Evolutionary conservation across 805 yeast genomes (phyloP).

Genomic region (Starmerella davenportii): DNA sequence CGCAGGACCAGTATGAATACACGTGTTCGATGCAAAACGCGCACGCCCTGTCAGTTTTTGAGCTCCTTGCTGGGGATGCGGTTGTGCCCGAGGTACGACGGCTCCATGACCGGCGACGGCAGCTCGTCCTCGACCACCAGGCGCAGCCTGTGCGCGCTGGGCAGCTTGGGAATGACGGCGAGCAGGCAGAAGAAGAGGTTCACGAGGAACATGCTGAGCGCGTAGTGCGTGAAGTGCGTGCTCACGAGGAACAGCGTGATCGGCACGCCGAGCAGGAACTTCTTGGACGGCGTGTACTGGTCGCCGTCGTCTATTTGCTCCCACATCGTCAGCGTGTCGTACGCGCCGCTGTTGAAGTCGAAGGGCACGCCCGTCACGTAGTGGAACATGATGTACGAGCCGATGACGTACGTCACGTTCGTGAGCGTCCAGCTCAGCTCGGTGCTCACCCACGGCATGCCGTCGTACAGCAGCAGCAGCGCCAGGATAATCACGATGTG

Average conservation of each 20-base stretch:
- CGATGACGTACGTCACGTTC: constrained; percentile 73
- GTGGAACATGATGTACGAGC: constrained; percentile 91
- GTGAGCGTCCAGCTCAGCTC: constrained; percentile 91
- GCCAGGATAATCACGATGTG: constrained; percentile 69
- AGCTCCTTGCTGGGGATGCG: constrained; percentile 10
- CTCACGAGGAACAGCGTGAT: constrained; percentile 66
- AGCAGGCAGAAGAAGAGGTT: constrained; percentile 68
- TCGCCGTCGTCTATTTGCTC: constrained; percentile 93
- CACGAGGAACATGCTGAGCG: constrained; percentile 55
- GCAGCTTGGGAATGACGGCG: constrained; percentile 83
- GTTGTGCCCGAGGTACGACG: background rate
- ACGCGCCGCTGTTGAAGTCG: constrained; percentile 87
- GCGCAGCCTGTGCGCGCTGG: constrained; percentile 28
- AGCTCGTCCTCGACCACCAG: constrained; percentile 18
- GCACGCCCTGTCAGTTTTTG: constrained; percentile 4
- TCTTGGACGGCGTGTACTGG: constrained; percentile 91
- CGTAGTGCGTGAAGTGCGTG: constrained; percentile 81
- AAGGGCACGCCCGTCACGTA: constrained; percentile 93
- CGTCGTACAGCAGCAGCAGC: constrained; percentile 57
- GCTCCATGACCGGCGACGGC: constrained; percentile 1
- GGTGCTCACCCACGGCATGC: constrained; percentile 60
- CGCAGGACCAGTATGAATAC: no score
- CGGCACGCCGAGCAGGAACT: constrained; percentile 84
- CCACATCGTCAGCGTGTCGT: constrained; percentile 95
- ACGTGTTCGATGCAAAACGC: no score